A percentile compares a stretch with the other conserved stretches of the same genome.
phyloP scores from a whole-genome alignment of 1,284 basidiomycete genomes.

The Farysia itapuensis region DNA sequence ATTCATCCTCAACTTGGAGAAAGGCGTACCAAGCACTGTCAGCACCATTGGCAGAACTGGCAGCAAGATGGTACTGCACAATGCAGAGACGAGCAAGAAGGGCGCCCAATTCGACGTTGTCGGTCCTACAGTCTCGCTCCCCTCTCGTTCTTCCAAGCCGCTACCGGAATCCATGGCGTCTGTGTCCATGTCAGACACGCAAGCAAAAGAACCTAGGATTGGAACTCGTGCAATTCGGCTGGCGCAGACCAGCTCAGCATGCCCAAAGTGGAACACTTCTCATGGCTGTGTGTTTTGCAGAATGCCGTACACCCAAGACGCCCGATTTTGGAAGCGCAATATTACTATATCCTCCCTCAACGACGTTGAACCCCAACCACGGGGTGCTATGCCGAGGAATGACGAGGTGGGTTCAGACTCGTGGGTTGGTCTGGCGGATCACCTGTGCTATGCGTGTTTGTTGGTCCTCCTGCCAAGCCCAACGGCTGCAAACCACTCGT shows the following conservation, averaged over 20 bases:
- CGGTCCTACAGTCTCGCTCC: conserved; percentile 19
- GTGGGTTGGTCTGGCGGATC: conserved; percentile 12
- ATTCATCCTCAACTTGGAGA: conserved; percentile 49
- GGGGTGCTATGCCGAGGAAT: background rate
- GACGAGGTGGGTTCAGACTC: background rate
- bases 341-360: conserved; percentile 35
- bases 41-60: conserved; percentile 50
- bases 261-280: conserved; percentile 6
- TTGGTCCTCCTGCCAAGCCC: conserved; percentile 6
- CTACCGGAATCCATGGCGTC: too few species aligned
- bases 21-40: conserved; percentile 51
- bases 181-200: background rate
- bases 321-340: conserved; percentile 46
- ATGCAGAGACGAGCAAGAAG: background rate
- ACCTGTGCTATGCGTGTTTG: conserved; percentile 24
- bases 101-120: conserved; percentile 16
- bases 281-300: conserved; percentile 47
- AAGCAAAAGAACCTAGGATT: conserved; percentile 16
- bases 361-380: conserved; percentile 8
- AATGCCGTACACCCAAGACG: conserved; percentile 35
- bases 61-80: conserved; percentile 48
- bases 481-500: background rate
- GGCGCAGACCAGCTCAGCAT: conserved; percentile 31
- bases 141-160: background rate
- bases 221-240: conserved; percentile 37